Evolutionary conservation across 1,139 yeast genomes (phyloP).

Genomic region (Yamadazyma buinensis): DNA sequence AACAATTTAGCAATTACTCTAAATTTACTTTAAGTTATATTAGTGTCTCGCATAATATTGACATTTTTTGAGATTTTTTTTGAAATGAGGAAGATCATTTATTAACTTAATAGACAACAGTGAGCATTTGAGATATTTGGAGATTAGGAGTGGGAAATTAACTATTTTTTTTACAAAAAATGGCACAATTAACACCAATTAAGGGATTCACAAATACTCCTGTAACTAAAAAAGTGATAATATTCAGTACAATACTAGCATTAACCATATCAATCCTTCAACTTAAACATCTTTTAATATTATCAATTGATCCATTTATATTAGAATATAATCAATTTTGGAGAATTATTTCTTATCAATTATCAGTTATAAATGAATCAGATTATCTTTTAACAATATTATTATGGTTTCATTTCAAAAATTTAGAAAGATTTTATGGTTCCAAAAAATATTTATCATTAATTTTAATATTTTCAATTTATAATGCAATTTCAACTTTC

Average conservation of each 20-base stretch:
- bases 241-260: constrained; percentile 42
- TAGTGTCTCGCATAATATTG: too few relatives aligned
- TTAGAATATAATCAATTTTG: constrained; percentile 63
- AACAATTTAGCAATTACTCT: too few relatives aligned
- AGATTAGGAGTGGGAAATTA: too few relatives aligned
- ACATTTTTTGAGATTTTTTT: too few relatives aligned
- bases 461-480: constrained; percentile 28
- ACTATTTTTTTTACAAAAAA: too few relatives aligned
- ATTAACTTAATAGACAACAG: too few relatives aligned
- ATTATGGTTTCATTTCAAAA: constrained; percentile 56
- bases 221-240: constrained; percentile 46
- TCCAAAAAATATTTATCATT: constrained; percentile 51
- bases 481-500: constrained; percentile 32
- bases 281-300: constrained; percentile 49
- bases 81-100: too few relatives aligned
- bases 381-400: constrained; percentile 54
- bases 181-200: constrained; percentile 37
- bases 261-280: constrained; percentile 53
- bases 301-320: constrained; percentile 59
- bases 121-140: too few relatives aligned
- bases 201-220: constrained; percentile 63
- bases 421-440: constrained; percentile 64
- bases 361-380: constrained; percentile 60
- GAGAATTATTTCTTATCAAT: constrained; percentile 56
- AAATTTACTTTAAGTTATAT: too few relatives aligned